These are phyloP conservation scores for Mycena citricolor DNA, from an alignment of 1,284 basidiomycete genomes.

Conservation along the genomic window DNA sequence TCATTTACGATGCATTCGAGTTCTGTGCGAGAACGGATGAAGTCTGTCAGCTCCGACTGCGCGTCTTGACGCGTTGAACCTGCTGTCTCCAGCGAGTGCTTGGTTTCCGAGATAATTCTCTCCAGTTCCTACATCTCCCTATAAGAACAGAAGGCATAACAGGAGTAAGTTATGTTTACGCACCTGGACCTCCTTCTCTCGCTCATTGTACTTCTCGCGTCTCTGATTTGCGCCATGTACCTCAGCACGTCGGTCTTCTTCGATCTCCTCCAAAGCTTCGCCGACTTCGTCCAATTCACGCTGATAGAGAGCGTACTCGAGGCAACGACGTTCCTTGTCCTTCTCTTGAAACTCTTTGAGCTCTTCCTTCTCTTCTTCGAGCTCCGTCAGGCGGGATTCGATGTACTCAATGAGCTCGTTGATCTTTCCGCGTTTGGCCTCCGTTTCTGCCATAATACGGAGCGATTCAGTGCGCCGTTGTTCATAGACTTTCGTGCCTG, in stretches of 20 bases:
- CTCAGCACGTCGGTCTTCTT: conserved; percentile 80
- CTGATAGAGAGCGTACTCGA: conserved; percentile 95
- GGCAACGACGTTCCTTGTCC: conserved; percentile 90
- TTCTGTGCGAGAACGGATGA: conserved; percentile 76
- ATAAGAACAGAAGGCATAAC: not conserved
- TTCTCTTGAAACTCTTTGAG: conserved; percentile 95
- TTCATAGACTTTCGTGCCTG: conserved; percentile 98
- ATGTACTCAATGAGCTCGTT: conserved; percentile 89
- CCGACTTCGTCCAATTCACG: conserved; percentile 89
- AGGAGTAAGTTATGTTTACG: conserved; percentile 27
- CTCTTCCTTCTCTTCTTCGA: conserved; percentile 98
- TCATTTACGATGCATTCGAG: conserved; percentile 85
- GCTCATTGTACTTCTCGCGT: conserved; percentile 76
- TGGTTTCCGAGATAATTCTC: conserved; percentile 67
- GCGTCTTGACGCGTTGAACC: conserved; percentile 68
- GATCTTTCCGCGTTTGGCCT: conserved; percentile 90
- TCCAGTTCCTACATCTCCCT: conserved; percentile 73
- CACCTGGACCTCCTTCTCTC: conserved; percentile 84
- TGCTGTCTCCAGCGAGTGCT: conserved; percentile 72
- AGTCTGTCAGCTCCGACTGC: conserved; percentile 77
- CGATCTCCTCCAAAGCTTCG: conserved; percentile 79
- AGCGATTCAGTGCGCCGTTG: conserved; percentile 90
- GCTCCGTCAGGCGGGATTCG: conserved; percentile 84
- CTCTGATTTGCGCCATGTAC: conserved; percentile 82
- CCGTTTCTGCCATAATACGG: conserved; percentile 96